These are phyloP conservation scores for Prorocentrum cordatum DNA, from an alignment of 169 alveolate genomes.

Conservation along the genomic window DNA sequence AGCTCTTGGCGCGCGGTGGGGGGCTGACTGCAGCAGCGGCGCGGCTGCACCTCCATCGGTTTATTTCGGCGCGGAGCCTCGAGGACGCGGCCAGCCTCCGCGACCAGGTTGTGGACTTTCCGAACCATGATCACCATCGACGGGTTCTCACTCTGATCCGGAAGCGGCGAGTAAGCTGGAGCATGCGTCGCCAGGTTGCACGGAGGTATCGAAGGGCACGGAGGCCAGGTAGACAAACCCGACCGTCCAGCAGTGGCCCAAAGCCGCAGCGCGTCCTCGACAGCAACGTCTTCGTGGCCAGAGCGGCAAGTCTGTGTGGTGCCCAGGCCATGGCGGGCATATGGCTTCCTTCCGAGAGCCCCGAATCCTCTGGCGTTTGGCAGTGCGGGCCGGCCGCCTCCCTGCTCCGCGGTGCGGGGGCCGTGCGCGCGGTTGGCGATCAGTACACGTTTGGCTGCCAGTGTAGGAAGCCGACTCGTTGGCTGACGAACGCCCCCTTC, in stretches of 20 bases:
- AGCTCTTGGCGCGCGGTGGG: slow-evolving; percentile 1
- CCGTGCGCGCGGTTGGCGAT: not conserved
- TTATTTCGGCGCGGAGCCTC: not conserved
- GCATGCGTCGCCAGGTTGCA: not conserved
- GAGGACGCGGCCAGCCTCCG: not conserved
- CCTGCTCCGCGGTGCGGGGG: not conserved
- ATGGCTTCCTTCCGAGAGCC: not conserved
- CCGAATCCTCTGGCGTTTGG: not conserved
- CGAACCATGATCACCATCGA: not conserved
- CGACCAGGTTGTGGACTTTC: not conserved
- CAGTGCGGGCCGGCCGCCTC: not conserved
- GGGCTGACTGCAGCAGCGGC: not conserved
- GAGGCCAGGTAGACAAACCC: not conserved
- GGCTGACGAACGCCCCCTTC: not conserved
- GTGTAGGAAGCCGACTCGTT: not conserved
- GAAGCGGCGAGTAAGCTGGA: not conserved
- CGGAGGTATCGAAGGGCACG: not conserved
- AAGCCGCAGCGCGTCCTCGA: not conserved
- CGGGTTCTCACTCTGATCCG: not conserved
- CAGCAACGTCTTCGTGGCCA: not conserved
- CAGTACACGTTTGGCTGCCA: not conserved
- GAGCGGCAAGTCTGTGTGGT: not conserved
- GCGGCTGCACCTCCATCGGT: not conserved
- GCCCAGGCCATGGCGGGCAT: not conserved
- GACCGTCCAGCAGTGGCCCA: not conserved